Evolutionary conservation across 352 stramenopile genomes (phyloP).

Genomic region (Globisporangium mamillatum): DNA sequence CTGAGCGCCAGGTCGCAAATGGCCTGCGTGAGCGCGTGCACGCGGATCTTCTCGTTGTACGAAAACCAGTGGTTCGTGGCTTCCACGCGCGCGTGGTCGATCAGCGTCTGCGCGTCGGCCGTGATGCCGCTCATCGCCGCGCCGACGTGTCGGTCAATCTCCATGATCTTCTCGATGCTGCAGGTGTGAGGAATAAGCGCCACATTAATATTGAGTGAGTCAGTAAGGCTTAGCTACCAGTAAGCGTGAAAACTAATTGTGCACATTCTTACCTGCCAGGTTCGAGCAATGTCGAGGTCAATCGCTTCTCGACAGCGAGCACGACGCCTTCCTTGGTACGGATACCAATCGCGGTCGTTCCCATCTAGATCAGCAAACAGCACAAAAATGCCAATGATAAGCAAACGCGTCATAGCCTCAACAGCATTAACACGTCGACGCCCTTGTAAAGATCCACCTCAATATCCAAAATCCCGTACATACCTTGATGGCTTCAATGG

Average conservation of each 20-base stretch:
- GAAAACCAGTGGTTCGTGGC: slow-evolving; percentile 99
- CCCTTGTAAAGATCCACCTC: neutral
- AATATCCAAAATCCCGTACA: slow-evolving; percentile 22
- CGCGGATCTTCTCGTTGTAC: slow-evolving; percentile 97
- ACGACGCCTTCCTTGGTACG: slow-evolving; percentile 97
- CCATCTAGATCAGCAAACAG: slow-evolving; percentile 66
- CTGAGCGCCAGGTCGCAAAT: slow-evolving; percentile 98
- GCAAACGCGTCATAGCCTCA: neutral
- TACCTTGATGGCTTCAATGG: slow-evolving; percentile 97
- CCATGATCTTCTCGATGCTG: slow-evolving; percentile 99
- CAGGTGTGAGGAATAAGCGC: slow-evolving; percentile 3
- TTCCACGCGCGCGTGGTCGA: slow-evolving; percentile 99
- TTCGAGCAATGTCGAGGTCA: slow-evolving; percentile 96
- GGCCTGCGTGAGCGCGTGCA: slow-evolving; percentile 97
- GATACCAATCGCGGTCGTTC: slow-evolving; percentile 97
- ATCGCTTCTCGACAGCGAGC: slow-evolving; percentile 98
- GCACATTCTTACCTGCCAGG: slow-evolving; percentile 58
- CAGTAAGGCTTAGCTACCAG: no score
- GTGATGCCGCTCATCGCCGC: slow-evolving; percentile 98
- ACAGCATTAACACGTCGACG: no score
- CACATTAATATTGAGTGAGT: neutral
- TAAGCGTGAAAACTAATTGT: no score
- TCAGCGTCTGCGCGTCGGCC: slow-evolving; percentile 97
- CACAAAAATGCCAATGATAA: slow-evolving; percentile 13
- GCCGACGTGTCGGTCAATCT: slow-evolving; percentile 98